Evolutionary conservation across 495 filamentous ascomycete genomes (phyloP).

Genomic region (Hyaloscypha bicolor): DNA sequence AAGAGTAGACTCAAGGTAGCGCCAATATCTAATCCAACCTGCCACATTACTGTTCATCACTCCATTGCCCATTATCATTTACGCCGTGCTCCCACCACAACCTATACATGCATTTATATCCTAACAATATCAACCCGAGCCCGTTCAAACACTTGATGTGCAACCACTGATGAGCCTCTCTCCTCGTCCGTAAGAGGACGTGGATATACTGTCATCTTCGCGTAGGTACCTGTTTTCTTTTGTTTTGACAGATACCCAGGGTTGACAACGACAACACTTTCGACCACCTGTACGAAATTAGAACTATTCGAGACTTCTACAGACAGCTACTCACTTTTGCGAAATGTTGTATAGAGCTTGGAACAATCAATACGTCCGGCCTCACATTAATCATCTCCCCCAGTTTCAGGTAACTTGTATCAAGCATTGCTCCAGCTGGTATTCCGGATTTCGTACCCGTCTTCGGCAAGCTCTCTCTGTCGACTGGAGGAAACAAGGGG

Average conservation of each 20-base stretch:
- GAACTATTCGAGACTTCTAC: neutral
- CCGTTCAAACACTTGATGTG: slow-evolving; percentile 77
- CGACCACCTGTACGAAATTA: slow-evolving; percentile 56
- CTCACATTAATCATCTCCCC: slow-evolving; percentile 84
- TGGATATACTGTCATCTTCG: slow-evolving; percentile 72
- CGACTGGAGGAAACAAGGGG: slow-evolving; percentile 80
- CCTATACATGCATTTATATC: slow-evolving; percentile 53
- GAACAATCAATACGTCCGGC: slow-evolving; percentile 84
- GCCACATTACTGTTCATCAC: slow-evolving; percentile 5
- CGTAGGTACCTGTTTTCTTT: slow-evolving; percentile 77
- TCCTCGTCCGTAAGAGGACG: slow-evolving; percentile 61
- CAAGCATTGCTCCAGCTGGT: slow-evolving; percentile 72
- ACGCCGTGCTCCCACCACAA: slow-evolving; percentile 1
- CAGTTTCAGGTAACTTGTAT: slow-evolving; percentile 83
- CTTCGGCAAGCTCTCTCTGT: slow-evolving; percentile 66
- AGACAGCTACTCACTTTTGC: slow-evolving; percentile 65
- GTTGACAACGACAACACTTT: slow-evolving; percentile 84
- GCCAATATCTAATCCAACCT: slow-evolving; percentile 21
- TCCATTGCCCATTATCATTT: slow-evolving; percentile 9
- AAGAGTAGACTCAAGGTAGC: slow-evolving; percentile 50
- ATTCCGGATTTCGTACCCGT: slow-evolving; percentile 56
- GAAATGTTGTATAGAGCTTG: slow-evolving; percentile 82
- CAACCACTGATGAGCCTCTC: slow-evolving; percentile 35
- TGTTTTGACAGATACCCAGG: slow-evolving; percentile 85
- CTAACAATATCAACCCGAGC: slow-evolving; percentile 82